Evolutionary conservation across 164 flowering plant species (phyloP), one percentile per base, ranked within the genome.

Genomic region (Saururus chinensis): DNA sequence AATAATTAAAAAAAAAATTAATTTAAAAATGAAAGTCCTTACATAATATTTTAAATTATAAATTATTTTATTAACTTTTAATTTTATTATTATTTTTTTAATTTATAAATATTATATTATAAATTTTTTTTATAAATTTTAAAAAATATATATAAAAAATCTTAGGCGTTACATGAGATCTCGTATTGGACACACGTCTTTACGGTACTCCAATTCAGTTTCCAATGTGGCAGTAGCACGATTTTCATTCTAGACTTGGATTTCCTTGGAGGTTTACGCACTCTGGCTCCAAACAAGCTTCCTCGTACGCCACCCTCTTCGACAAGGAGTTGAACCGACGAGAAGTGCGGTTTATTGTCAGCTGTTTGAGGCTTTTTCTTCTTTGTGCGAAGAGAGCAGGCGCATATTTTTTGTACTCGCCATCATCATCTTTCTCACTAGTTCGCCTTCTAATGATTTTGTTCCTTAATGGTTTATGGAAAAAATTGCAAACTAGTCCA

Each of bases 151-250:
- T n/a, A n/a, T n/a, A n/a, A n/a, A n/a, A n/a, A n/a, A n/a, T n/a
- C n/a, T n/a, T n/a, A n/a, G n/a, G n/a, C n/a, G n/a, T n/a, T n/a
- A n/a, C n/a, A n/a, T n/a, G n/a, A n/a, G n/a, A n/a, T 92, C 98
- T 30, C 98, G 80, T 20, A 89, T 81, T 0, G 95, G 96, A 40
- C 96, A 80, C 13, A 88, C 79, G 74, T 92, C 96, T 57, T 62
- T 81, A 0, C 80, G 68, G 67, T 86, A 87, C 1, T 89, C 96
- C 17, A 96, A 89, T 73, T 89, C 98, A 9, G 96, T 89, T 62
- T 92, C 96, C 9, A 89, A 66, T 8, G 86, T 84, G 16, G 98
- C 96, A 0, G 98, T 92, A 11, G 96, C 98, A 65, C 72, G 79
- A 63, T 79, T 89, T 66, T 89, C 98, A 61, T 84, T 69, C n/a